Percentiles rank a stretch among this genome's conserved stretches.
These are phyloP conservation scores for Avena insularis DNA, from an alignment of 176 grass and related monocot genomes.

Conservation along the genomic window DNA sequence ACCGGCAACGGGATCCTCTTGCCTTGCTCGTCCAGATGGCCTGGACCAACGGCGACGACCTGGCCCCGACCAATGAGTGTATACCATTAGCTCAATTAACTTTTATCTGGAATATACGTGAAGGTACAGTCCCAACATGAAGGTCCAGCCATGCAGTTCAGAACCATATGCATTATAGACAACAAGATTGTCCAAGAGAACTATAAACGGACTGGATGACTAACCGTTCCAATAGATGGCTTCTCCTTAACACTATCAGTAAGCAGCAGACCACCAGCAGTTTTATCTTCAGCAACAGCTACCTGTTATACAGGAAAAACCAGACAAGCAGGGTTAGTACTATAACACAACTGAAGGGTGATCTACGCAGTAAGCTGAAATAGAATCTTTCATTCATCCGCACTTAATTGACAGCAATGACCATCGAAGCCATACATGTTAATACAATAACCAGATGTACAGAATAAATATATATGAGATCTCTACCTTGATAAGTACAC, in stretches of 20 bases:
- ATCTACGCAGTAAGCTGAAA: background rate
- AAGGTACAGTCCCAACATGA: background rate
- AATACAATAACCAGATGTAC: constrained; percentile 2
- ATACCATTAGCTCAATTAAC: background rate
- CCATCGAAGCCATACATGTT: background rate
- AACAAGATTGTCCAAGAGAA: background rate
- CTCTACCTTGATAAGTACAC: constrained; percentile 71
- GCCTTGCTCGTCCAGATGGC: constrained; percentile 62
- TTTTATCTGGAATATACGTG: background rate
- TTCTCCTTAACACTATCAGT: constrained; percentile 73
- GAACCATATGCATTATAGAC: background rate
- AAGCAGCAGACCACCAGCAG: constrained; percentile 69
- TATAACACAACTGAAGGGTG: background rate
- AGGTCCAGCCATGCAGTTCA: constrained; percentile 1
- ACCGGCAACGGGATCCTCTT: constrained; percentile 63
- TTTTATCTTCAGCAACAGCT: constrained; percentile 80
- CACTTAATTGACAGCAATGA: background rate
- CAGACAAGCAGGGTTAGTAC: constrained; percentile 5
- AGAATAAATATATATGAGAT: constrained; percentile 4
- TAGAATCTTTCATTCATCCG: background rate
- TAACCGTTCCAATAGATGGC: constrained; percentile 81
- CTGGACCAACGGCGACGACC: constrained; percentile 70
- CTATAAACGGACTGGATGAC: constrained; percentile 30
- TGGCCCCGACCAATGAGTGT: constrained; percentile 23
- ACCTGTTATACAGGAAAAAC: constrained; percentile 47